These are phyloP conservation scores for Lolium multiflorum DNA, from an alignment of 176 grass and related monocot genomes.

Conservation along the genomic window DNA sequence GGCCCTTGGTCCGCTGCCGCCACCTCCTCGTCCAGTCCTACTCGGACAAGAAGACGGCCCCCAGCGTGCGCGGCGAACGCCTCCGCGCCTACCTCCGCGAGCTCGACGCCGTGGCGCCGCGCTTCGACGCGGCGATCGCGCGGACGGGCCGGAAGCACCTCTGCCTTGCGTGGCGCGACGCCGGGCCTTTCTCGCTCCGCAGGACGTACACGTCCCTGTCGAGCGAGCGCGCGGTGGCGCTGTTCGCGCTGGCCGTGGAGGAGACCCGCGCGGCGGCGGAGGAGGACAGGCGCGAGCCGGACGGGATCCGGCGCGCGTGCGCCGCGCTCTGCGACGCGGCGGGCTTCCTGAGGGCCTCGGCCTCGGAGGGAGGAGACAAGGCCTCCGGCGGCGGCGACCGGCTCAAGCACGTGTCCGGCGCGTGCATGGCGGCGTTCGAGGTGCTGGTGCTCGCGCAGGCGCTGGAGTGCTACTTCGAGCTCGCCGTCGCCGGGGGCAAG, in stretches of 20 bases:
- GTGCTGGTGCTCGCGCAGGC: constrained; percentile 65
- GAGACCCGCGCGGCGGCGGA: constrained; percentile 45
- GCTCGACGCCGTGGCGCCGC: constrained; percentile 44
- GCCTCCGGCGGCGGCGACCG: neutral
- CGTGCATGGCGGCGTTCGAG: constrained; percentile 58
- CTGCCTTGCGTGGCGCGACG: constrained; percentile 60
- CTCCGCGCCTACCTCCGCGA: constrained; percentile 55
- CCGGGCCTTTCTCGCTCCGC: neutral
- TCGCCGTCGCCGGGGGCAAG: constrained; percentile 52
- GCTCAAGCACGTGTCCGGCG: constrained; percentile 47
- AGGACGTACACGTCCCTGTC: constrained; percentile 23
- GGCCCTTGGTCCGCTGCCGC: constrained; percentile 22
- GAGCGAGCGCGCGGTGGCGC: constrained; percentile 50
- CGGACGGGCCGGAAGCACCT: constrained; percentile 28
- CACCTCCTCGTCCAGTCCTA: neutral
- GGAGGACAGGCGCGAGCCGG: constrained; percentile 45
- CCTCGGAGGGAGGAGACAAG: constrained; percentile 12
- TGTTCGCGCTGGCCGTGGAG: constrained; percentile 60
- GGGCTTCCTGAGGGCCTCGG: constrained; percentile 45
- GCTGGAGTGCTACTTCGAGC: constrained; percentile 72
- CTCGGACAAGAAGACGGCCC: constrained; percentile 13
- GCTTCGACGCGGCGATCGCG: constrained; percentile 47
- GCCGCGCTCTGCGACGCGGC: constrained; percentile 56
- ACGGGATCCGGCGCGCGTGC: constrained; percentile 59
- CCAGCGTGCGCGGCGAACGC: neutral